Percentiles rank a stretch among this genome's conserved stretches.
Evolutionary conservation across 805 yeast species (phyloP).

Genomic region (Schwanniomyces yamadae): DNA sequence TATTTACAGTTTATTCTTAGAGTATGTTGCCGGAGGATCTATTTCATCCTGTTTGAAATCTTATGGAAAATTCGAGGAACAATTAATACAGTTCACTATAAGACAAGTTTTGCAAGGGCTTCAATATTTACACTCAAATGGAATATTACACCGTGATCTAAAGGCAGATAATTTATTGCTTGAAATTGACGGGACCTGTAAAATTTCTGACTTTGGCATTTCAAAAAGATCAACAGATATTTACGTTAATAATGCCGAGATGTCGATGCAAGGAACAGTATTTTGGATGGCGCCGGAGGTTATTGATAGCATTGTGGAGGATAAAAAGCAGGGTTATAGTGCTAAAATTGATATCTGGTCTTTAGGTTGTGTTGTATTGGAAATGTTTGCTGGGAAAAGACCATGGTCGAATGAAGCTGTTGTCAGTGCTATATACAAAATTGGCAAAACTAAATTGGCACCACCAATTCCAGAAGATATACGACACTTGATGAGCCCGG

Average conservation of each 20-base stretch:
- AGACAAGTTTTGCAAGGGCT: constrained; percentile 81
- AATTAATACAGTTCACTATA: constrained; percentile 67
- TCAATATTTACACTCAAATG: constrained; percentile 81
- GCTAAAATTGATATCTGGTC: constrained; percentile 99
- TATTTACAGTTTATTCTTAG: constrained; percentile 83
- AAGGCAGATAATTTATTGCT: constrained; percentile 89
- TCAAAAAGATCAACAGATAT: constrained; percentile 76
- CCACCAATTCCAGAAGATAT: constrained; percentile 98
- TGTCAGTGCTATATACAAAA: constrained; percentile 88
- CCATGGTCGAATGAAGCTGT: constrained; percentile 98
- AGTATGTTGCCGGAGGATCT: constrained; percentile 97
- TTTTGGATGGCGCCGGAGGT: constrained; percentile 99
- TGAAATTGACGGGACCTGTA: constrained; percentile 90
- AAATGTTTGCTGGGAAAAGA: constrained; percentile 95
- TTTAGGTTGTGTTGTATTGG: constrained; percentile 92
- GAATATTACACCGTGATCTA: constrained; percentile 89
- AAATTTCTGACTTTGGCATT: constrained; percentile 95
- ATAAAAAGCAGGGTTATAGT: constrained; percentile 84
- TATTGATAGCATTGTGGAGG: constrained; percentile 75
- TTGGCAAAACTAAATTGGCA: constrained; percentile 81
- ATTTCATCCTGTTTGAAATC: constrained; percentile 81
- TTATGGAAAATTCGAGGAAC: constrained; percentile 84
- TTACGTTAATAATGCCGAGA: constrained; percentile 86
- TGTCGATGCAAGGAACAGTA: constrained; percentile 98
- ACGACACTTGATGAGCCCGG: constrained; percentile 55